Conservation (phyloP, 176 grass and related monocot species). For the Zoysia pacifica region DNA sequence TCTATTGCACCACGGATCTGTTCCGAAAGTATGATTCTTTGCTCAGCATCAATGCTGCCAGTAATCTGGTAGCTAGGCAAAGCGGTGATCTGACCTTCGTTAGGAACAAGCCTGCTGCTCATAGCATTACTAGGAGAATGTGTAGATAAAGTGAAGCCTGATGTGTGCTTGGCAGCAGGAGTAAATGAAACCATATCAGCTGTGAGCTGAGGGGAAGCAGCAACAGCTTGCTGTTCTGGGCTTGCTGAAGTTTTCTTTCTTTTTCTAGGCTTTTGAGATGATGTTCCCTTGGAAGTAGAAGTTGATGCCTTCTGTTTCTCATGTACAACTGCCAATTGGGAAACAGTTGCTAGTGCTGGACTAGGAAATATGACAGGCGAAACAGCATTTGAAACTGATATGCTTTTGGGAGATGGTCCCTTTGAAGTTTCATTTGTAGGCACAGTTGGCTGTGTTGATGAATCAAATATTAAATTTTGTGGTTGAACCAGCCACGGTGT, state of each 20-base stretch:
- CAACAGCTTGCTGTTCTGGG: conserved; percentile 46
- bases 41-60: conserved; percentile 41
- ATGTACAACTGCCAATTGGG: conserved; percentile 39
- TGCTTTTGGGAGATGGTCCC: conserved; percentile 54
- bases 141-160: conserved; percentile 56
- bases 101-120: conserved; percentile 48
- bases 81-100: conserved; percentile 49
- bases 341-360: conserved; percentile 39
- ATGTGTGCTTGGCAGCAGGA: conserved; percentile 38
- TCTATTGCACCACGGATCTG: conserved; percentile 63
- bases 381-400: conserved; percentile 53
- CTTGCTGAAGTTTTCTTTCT: conserved; percentile 80
- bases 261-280: conserved; percentile 84
- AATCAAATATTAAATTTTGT: conserved; percentile 80
- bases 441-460: conserved; percentile 51
- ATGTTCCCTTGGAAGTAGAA: conserved; percentile 59
- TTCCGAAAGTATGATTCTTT: conserved; percentile 59
- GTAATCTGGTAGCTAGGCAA: conserved; percentile 52
- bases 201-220: conserved; percentile 48
- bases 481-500: conserved; percentile 63
- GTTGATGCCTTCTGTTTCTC: conserved; percentile 58
- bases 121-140: conserved; percentile 57
- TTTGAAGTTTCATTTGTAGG: conserved; percentile 61
- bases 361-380: conserved; percentile 45
- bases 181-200: conserved; percentile 45